Base-by-base conservation (phyloP, 1,139 yeast species). In the Kodamaea suecica region DNA sequence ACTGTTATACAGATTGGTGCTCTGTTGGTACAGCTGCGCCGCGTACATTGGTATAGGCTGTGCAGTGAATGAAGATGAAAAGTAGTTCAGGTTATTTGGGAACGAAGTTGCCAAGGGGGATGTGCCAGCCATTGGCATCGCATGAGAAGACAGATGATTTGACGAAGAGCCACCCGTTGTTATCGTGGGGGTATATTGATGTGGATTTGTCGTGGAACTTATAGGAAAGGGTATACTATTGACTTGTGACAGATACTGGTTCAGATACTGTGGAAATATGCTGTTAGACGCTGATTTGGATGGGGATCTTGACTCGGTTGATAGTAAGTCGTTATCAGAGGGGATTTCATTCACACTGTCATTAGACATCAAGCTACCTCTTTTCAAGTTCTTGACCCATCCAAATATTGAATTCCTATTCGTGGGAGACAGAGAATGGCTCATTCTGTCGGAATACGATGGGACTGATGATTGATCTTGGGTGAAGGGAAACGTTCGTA, bases 331-430 rank as follows among this genome's bases (percentile, higher is more conserved):
- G 41, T 52, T 57, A 37, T 58, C 63, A 33, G 67, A 66, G 27
- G 55, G 45, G 23, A 64, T 50, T 38, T 68, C 73, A 45, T 69
- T 61, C 33, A 68, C 55, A 35, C 69, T 61, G 26, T 70, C 76
- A 43, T 54, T 64, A 31, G 71, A 66, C 45, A 62, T 49, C 26
- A 65, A 45, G 37, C 61, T 60, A 34, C 66, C 64, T 34, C 64
- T 56, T 48, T 66, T 70, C 45, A 70, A 58, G 48, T 59, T 66
- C 50, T 69, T 69, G 36, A 70, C 74, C 76, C 76, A 70, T 9
- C 75, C 76, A 45, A 70, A 63, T 15, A 70, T 61, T 27, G 71
- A 63, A 41, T 53, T 57, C 37, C 73, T 54, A 47, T 64, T 67
- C 30, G 58, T 62, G 9, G 73, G 73, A 6, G 73, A 62, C 50